Percentiles rank a stretch among this genome's conserved stretches.
Evolutionary conservation across 805 yeast genomes (phyloP).

Genomic region (Wickerhamiella siamensis): DNA sequence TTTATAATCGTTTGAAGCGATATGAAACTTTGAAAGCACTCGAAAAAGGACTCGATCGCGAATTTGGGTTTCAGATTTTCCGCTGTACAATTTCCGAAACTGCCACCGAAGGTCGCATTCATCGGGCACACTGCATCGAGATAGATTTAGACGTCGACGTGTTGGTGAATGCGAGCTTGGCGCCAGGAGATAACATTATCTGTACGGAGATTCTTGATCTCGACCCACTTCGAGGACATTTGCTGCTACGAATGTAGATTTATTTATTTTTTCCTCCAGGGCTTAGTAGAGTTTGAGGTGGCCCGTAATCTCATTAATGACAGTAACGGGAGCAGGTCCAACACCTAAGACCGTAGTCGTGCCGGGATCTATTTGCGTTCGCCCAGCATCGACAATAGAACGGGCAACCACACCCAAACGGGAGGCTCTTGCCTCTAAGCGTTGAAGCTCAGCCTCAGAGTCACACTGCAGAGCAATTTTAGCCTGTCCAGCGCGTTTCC

Average conservation of each 20-base stretch:
- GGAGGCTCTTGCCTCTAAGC: conserved; percentile 66
- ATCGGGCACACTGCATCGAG: conserved; percentile 36
- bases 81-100: too few species aligned
- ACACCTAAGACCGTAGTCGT: conserved; percentile 91
- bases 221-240: conserved; percentile 29
- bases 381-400: conserved; percentile 88
- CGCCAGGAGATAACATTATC: conserved; percentile 25
- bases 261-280: conserved; percentile 2
- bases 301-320: conserved; percentile 70
- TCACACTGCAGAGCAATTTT: conserved; percentile 62
- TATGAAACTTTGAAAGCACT: conserved; percentile 4
- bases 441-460: conserved; percentile 55
- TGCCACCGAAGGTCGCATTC: too few species aligned
- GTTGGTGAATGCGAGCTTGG: conserved; percentile 26
- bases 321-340: conserved; percentile 84
- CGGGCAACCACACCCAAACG: conserved; percentile 64
- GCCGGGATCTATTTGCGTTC: conserved; percentile 94
- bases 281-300: conserved; percentile 56
- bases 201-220: conserved; percentile 34
- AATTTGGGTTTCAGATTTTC: conserved; percentile 19
- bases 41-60: conserved; percentile 7
- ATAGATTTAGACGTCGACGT: conserved; percentile 34
- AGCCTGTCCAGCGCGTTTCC: conserved; percentile 84
- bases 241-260: conserved; percentile 27
- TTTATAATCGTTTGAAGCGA: conserved; percentile 7